Base-by-base conservation (phyloP, 2,329 filamentous ascomycete species). In the Clarireedia homoeocarpa region DNA sequence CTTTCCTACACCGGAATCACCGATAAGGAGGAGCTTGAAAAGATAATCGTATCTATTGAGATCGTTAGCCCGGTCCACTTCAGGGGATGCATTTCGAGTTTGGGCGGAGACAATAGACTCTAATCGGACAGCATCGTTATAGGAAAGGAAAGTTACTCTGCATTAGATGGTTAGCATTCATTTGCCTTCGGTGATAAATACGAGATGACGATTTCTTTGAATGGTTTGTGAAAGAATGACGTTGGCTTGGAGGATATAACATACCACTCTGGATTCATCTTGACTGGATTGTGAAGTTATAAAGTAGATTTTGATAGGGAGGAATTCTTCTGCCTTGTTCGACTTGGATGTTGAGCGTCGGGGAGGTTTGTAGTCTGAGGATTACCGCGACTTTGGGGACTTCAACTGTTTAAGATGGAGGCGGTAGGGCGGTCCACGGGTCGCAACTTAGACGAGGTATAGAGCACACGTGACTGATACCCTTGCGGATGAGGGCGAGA, bases 1-100 rank as follows among this genome's bases (percentile, higher is more conserved):
- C 87, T 99, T 99, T 87, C 94, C 94, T 71, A 99, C 94, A 85
- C 94, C 94, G 74, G 94, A 99, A 75, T 99, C 94, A 77, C 94
- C 94, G 85, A 99, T 99, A 80, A 99, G 92, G 76, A 99, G 89
- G 66, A 99, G 91, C 86, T 99, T 99, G 86, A 99, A 99, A 71
- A 99, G 91, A 76, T 99, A 99, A 75, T 99, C 94, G 88, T 99
- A 99, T 94, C 94, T 97, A 71, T 59, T 56, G 56, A 51, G 38
- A 52, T 59, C 55, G 61, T 69, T 48, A 51, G 39, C 48, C 24
- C 39, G 36, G n/a, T 36, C 27, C n/a, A 20, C 20, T 49, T 49
- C 53, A 55, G 47, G 39, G 23, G 36, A 51, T 44, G 45, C 48
- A 62, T 60, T n/a, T 51, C 44, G 53, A 34, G 47, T 40, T 51